phyloP scores from a whole-genome alignment of 208 protist genomes.

The Endotrypanum monterogeii region DNA sequence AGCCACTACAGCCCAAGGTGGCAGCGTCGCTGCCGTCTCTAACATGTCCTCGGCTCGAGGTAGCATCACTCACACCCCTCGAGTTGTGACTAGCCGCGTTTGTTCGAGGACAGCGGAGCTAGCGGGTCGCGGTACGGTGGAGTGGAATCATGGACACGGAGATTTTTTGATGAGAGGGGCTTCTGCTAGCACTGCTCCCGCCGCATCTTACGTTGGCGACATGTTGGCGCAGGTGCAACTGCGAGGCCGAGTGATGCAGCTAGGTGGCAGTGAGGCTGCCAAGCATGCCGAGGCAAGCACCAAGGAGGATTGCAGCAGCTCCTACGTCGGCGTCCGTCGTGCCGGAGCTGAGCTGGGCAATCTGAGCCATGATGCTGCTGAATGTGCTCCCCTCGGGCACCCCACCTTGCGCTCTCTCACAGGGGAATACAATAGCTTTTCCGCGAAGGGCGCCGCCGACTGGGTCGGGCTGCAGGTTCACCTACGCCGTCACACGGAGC shows the following conservation, averaged over 20 bases:
- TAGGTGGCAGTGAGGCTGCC: not conserved
- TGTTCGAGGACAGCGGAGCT: not conserved
- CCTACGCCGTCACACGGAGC: constrained; percentile 44
- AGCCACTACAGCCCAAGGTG: not conserved
- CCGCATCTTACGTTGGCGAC: not conserved
- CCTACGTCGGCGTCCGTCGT: not conserved
- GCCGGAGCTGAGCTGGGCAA: not conserved
- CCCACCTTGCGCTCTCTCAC: constrained; percentile 29
- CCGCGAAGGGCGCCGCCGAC: constrained; percentile 26
- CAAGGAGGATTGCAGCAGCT: not conserved
- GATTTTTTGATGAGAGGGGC: not conserved
- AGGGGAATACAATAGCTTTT: constrained; percentile 26
- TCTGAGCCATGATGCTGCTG: not conserved
- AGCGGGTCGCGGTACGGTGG: not conserved
- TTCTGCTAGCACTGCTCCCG: not conserved
- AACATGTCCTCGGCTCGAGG: not conserved
- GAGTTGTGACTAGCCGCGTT: not conserved
- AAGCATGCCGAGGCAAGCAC: not conserved
- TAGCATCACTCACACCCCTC: not conserved
- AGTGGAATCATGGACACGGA: not conserved
- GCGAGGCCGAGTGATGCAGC: not conserved
- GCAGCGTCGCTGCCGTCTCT: not conserved
- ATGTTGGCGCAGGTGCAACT: not conserved
- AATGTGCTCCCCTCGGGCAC: not conserved
- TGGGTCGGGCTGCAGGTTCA: constrained; percentile 47